Evolutionary conservation across 192 early-diverging fungal genomes (phyloP).

Genomic region (Chytriomyces sp.): DNA sequence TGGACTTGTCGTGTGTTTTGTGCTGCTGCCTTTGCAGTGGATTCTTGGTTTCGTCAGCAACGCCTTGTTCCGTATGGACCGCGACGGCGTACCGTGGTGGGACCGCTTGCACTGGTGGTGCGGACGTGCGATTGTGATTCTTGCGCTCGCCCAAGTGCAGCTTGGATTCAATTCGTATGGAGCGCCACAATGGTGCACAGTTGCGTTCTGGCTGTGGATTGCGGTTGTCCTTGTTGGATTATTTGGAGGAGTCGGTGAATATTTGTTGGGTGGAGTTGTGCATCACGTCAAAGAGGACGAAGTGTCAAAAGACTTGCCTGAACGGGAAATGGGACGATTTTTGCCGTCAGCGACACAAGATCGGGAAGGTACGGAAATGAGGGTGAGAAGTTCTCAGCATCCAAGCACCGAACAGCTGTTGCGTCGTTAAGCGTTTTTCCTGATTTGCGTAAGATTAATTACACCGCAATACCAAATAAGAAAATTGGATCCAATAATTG

Average conservation of each 20-base stretch:
- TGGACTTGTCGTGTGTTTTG: conserved; percentile 20
- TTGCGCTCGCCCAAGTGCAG: conserved; percentile 37
- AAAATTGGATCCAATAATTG: too few species aligned
- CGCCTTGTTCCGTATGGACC: conserved; percentile 23
- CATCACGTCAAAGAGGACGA: neutral
- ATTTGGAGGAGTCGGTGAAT: neutral
- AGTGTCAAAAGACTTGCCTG: neutral
- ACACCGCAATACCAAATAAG: too few species aligned
- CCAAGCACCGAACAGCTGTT: too few species aligned
- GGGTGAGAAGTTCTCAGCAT: too few species aligned
- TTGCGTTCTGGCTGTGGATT: neutral
- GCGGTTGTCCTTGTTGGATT: neutral
- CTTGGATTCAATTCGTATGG: conserved; percentile 33
- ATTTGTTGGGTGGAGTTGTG: neutral
- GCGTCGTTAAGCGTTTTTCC: too few species aligned
- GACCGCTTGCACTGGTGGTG: conserved; percentile 53
- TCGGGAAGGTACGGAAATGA: too few species aligned
- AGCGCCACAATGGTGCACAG: neutral
- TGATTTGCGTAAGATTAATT: too few species aligned
- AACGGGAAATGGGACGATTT: neutral
- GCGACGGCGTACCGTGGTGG: conserved; percentile 40
- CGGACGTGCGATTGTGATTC: conserved; percentile 38
- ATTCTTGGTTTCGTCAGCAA: conserved; percentile 43
- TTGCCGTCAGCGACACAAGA: too few species aligned
- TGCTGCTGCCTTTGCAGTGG: conserved; percentile 33